Conservation (phyloP, 1,284 basidiomycete genomes). For the Fistulina hepatica region DNA sequence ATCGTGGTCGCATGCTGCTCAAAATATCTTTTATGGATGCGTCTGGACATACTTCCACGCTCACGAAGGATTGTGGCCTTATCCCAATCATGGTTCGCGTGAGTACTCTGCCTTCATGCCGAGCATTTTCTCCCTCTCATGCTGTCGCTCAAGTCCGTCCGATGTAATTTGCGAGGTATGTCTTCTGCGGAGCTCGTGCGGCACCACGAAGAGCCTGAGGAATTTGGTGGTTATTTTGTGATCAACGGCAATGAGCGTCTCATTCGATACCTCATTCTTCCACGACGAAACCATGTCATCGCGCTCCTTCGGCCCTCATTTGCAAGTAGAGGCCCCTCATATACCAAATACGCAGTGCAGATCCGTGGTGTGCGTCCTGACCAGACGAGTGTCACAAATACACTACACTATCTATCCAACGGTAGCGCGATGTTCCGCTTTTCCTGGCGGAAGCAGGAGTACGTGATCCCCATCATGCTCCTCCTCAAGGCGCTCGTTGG, state of each 20-base stretch:
- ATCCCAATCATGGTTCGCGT: constrained; percentile 96
- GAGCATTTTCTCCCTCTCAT: constrained; percentile 3
- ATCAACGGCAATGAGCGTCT: constrained; percentile 99
- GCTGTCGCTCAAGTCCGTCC: constrained; percentile 62
- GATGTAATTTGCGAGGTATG: constrained; percentile 85
- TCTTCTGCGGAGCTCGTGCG: constrained; percentile 81
- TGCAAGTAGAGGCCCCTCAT: constrained; percentile 86
- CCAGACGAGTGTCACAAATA: constrained; percentile 90
- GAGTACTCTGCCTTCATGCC: constrained; percentile 25
- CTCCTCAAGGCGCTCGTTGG: constrained; percentile 92
- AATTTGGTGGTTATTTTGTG: constrained; percentile 98
- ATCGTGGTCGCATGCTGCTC: constrained; percentile 85
- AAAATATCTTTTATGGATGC: constrained; percentile 81
- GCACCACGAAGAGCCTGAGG: constrained; percentile 93
- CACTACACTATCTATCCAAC: constrained; percentile 93
- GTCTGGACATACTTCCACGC: constrained; percentile 61
- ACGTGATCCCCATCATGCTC: constrained; percentile 96
- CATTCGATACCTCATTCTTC: constrained; percentile 93
- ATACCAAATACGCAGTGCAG: constrained; percentile 90
- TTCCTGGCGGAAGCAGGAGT: constrained; percentile 97
- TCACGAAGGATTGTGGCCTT: constrained; percentile 82
- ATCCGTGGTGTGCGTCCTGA: constrained; percentile 91
- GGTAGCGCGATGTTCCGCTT: constrained; percentile 94
- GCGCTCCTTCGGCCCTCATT: constrained; percentile 82
- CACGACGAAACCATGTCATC: constrained; percentile 82